Evolutionary conservation across 495 filamentous ascomycete species (phyloP), one percentile per base, ranked within the genome.

Genomic region (Pseudoneurospora amorphoporcata): DNA sequence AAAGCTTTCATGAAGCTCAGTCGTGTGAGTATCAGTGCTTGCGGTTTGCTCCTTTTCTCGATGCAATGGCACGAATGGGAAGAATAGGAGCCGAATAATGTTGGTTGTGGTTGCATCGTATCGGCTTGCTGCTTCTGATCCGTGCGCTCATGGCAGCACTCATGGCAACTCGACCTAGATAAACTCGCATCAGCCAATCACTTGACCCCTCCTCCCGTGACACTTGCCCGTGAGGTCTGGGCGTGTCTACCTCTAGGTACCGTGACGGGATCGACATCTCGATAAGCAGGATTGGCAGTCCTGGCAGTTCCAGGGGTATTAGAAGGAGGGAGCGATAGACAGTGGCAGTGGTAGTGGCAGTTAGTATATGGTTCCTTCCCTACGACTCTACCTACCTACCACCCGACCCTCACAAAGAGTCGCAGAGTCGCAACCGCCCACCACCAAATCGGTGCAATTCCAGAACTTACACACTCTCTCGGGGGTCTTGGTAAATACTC

Each of bases 371-470:
- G 47, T 32, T 61, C 53, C 53, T 61, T 61, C 23, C 23, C 10
- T 61, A 4, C 53, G 12, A 61, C 53, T 32, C 47, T 58, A 23
- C n/a, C 6, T 43, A 7, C 16, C 7, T 42, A 17, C 8, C n/a
- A 47, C 2, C n/a, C n/a, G n/a, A n/a, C n/a, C n/a, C n/a, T 53
- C 19, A 10, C 1, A 53, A n/a, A 37, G 35, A 40, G 39, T 40
- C 39, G 8, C 39, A 40, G 39, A 40, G 39, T 65, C 29, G 53
- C 53, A 35, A 65, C 53, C 7, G 29, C 53, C 39, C 58, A 68
- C 71, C 58, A 58, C 70, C 72, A 76, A 72, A 74, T 74, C 72
- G 74, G 68, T 41, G 58, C 35, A 39, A 65, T 72, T 74, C 70
- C 72, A 40, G 37, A 35, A 32, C 70, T 37, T 43, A 42, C 61